Base-by-base conservation (phyloP, 345 rosid species). In the Dovyalis caffra region DNA sequence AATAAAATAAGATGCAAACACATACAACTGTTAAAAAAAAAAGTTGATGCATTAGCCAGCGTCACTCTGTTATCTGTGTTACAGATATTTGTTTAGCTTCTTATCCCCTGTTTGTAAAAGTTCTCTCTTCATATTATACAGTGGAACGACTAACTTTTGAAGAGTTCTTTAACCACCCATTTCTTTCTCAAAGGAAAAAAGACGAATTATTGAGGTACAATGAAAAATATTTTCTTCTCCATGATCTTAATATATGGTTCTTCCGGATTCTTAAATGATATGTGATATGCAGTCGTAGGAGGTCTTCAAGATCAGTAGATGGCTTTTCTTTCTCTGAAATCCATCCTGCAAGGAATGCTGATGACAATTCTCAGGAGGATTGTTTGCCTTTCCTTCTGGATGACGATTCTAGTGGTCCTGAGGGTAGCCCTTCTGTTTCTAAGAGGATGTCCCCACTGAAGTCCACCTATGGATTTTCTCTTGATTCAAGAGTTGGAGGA, bases 81-180 rank as follows among this genome's bases (percentile, higher is more conserved):
- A 8, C 38, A 71, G 49, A 61, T 29, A 23, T 40, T 75, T 34
- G 20, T 14, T 60, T 45, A 10, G 31, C 4, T 15, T 75, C 43
- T 66, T 45, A 40, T n/a, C 3, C 38, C 16, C 35, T 74, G 23
- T 32, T 31, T 60, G 20, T 68, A 49, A 53, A 58, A 51, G 58
- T 58, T 56, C 53, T 29, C 64, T 61, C 67, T 51, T 11, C 76
- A 47, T 76, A 66, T 84, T 72, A n/a, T 81, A 18, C 90, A 95
- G 99, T 95, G 90, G 98, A 93, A 76, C 87, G 99, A 20, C 79
- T 93, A 71, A 95, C 99, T 72, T 95, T 91, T 84, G 93, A 95
- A 75, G 99, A 95, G 87, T 93, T 93, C 78, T 95, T 95, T 79
- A 90, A 93, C 76, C 98, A 95, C 76, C 89, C 96, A 61, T 95